Base-by-base conservation (phyloP, 1,284 basidiomycete species). In the Sanghuangporus weigelae region DNA sequence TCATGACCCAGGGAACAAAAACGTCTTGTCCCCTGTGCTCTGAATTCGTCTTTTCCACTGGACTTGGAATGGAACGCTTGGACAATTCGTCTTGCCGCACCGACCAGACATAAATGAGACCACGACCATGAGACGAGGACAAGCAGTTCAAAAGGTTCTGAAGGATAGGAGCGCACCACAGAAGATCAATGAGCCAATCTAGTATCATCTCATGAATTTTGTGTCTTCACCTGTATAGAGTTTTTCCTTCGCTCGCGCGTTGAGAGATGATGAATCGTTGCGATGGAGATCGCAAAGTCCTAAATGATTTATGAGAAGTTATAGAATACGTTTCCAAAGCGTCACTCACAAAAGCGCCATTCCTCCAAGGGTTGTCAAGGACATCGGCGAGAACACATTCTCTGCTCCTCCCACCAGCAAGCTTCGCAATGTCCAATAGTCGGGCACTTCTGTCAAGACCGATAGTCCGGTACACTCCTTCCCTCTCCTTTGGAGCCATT, bases 101-200 rank as follows among this genome's bases (percentile, higher is more conserved):
- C 0, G 96, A 96, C 97, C 97, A 99, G n/a, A 98, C 97, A 70
- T 97, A 98, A 70, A 99, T 89, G 68, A 99, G 79, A 63, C 95
- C 81, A 7, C 93, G 86, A 10, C 93, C 90, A 68, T 90, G 83
- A 1, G 70, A 63, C 5, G 86, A 78, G 1, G 84, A 85, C 44
- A 93, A 84, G 12, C 81, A 78, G 63, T 84, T 79, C 16, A 95
- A 72, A 21, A 95, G 78, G 39, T 85, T 81, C 88, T 93, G 69
- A 3, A 60, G 49, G 51, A 44, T 26, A 48, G 48, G 63, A 21
- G 57, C 8, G 10, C 58, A 67, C 19, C 68, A 23, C n/a, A 39
- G 23, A 10, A 42, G 31, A 31, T 31, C 26, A 31, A 31, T 31
- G 39, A 46, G 57, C 59, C 59, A 50, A 36, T n/a, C 39, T 46